Conservation (phyloP, 73 alveolate species). For the Tetrahymena malaccensis region DNA sequence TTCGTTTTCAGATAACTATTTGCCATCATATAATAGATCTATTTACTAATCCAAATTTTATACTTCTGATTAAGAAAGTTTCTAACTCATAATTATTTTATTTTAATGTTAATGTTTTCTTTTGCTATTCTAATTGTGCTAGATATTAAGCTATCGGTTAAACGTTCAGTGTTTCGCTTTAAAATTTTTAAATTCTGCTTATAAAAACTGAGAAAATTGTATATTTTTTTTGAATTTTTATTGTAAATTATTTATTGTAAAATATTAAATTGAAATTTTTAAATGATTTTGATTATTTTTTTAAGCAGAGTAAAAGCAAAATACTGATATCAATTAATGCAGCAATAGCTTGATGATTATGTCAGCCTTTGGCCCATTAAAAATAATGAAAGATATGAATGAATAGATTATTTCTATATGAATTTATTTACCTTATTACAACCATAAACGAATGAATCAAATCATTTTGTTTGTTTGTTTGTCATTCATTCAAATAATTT, state of each 20-base stretch:
- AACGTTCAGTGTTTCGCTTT: neutral
- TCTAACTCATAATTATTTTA: neutral
- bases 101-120: neutral
- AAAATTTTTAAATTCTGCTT: neutral
- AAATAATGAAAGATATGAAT: neutral
- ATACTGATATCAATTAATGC: neutral
- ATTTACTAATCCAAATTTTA: constrained; percentile 31
- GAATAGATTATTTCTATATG: neutral
- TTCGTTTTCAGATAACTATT: constrained; percentile 77
- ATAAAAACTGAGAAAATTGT: neutral
- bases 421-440: neutral
- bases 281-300: neutral
- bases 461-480: neutral
- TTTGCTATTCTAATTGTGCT: neutral
- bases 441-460: neutral
- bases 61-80: neutral
- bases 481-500: neutral
- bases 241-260: neutral
- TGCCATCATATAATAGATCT: constrained; percentile 33
- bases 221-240: neutral
- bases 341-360: no score
- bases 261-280: neutral
- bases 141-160: neutral
- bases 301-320: neutral
- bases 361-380: no score